Evolutionary conservation across 768 basidiomycete species (phyloP), one percentile per base, ranked within the genome.

Genomic region (Lactifluus hygrophoroides): DNA sequence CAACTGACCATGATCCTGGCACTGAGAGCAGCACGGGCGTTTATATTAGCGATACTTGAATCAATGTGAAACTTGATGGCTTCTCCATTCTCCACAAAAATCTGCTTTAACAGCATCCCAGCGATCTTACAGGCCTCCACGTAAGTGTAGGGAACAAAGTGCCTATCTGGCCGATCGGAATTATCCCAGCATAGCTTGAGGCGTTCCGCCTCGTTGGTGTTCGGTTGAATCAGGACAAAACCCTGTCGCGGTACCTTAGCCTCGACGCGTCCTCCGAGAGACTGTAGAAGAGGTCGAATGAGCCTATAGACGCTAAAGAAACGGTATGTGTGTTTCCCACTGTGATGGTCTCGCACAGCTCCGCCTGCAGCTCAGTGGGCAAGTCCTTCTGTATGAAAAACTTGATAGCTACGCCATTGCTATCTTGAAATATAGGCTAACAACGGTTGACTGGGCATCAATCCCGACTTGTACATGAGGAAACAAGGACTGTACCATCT

Each of bases 301-400:
- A 64, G 54, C 34, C 28, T 8, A 9, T 53, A 23, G 32, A 49
- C 4, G 13, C 10, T 17, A 35, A 52, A 19, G 25, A 25, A 28
- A 17, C n/a, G n/a, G 17, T 2, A 38, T 32, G 16, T 32, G 52
- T 27, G 42, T 30, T 23, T 65, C 78, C 38, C 55, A 89, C 88
- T 0, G 86, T 81, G 51, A 90, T 86, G 14, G 79, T 84, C 68
- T 88, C 86, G 66, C 83, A 84, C 30, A 90, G 70, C 60, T 89
- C 84, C 17, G 83, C 82, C 64, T 86, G 85, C 21, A 82, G 74
- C 64, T 84, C 81, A 56, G 83, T 76, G 3, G 80, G 71, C 9
- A 91, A 75, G 69, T 90, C 88, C 66, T 87, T 88, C 67, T 90
- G 88, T 19, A 91, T 80, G 69, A 90, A 91, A 68, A 91, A 91